phyloP scores from a whole-genome alignment of 1,139 yeast genomes.

The Blastobotrys arbuscula region DNA sequence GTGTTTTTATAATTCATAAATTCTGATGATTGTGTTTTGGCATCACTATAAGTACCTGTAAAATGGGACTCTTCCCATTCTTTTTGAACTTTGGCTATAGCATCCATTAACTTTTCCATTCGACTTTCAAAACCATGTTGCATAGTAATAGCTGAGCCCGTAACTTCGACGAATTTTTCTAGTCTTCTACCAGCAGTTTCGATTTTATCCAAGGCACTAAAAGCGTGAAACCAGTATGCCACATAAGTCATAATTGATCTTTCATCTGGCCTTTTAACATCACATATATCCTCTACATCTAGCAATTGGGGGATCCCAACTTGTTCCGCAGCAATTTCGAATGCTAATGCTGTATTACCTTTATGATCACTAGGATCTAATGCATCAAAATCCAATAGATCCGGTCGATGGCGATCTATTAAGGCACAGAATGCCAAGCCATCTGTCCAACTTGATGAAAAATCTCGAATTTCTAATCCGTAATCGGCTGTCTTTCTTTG shows the following conservation, averaged over 20 bases:
- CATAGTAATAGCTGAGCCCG: constrained; percentile 34
- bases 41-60: constrained; percentile 32
- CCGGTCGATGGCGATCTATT: constrained; percentile 42
- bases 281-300: constrained; percentile 55
- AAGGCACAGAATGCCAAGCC: constrained; percentile 47
- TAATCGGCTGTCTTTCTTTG: constrained; percentile 41
- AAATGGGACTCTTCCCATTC: constrained; percentile 28
- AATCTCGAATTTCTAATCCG: constrained; percentile 38
- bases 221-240: constrained; percentile 60
- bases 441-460: constrained; percentile 42
- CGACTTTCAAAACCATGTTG: constrained; percentile 36
- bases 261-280: constrained; percentile 53
- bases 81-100: constrained; percentile 24
- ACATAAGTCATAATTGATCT: constrained; percentile 58
- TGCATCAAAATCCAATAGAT: constrained; percentile 37
- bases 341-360: constrained; percentile 36
- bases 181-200: constrained; percentile 40
- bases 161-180: constrained; percentile 37
- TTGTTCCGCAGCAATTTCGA: constrained; percentile 38
- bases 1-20: constrained; percentile 32
- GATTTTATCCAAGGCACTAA: constrained; percentile 38
- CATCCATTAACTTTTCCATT: constrained; percentile 28
- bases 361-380: constrained; percentile 32
- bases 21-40: constrained; percentile 28
- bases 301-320: constrained; percentile 52